A percentile compares a stretch with the other conserved stretches of the same genome.
These are phyloP conservation scores for Candida glucosophila DNA, from an alignment of 1,139 yeast species.

Conservation along the genomic window DNA sequence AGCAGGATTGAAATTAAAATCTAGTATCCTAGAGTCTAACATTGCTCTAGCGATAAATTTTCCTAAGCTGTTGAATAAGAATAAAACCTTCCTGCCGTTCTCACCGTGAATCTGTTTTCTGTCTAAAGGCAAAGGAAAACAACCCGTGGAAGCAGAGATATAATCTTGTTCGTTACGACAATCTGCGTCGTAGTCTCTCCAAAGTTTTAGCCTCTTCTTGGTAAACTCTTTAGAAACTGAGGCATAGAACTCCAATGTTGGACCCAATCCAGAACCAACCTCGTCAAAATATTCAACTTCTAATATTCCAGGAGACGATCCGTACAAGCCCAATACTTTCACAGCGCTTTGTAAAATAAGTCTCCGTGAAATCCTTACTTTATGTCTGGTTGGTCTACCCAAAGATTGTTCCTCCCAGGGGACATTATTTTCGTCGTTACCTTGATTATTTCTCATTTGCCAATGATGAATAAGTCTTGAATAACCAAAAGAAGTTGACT, in stretches of 20 bases:
- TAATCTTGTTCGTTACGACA: slow-evolving; percentile 24
- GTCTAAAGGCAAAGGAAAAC: slow-evolving; percentile 67
- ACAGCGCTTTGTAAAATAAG: slow-evolving; percentile 71
- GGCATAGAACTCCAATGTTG: slow-evolving; percentile 88
- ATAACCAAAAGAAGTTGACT: slow-evolving; percentile 87
- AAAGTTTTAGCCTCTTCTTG: slow-evolving; percentile 46
- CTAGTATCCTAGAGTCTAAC: slow-evolving; percentile 79
- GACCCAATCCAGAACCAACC: slow-evolving; percentile 95
- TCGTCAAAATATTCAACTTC: slow-evolving; percentile 89
- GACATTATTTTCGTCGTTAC: slow-evolving; percentile 13
- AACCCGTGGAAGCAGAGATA: slow-evolving; percentile 39
- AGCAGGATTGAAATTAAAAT: slow-evolving; percentile 64
- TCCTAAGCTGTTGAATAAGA: slow-evolving; percentile 63
- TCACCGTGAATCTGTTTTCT: slow-evolving; percentile 17
- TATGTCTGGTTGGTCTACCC: slow-evolving; percentile 76
- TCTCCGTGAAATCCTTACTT: slow-evolving; percentile 68
- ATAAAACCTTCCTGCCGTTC: slow-evolving; percentile 37
- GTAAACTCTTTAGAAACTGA: slow-evolving; percentile 67
- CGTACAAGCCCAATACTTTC: slow-evolving; percentile 70
- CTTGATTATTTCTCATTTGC: slow-evolving; percentile 48
- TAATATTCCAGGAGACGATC: slow-evolving; percentile 68
- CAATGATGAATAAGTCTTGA: slow-evolving; percentile 76
- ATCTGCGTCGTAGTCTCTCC: slow-evolving; percentile 49
- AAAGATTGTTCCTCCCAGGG: slow-evolving; percentile 19
- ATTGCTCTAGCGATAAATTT: slow-evolving; percentile 80